These are phyloP conservation scores for Backusella macrospora DNA, from an alignment of 192 early-diverging fungal genomes.

Conservation along the genomic window DNA sequence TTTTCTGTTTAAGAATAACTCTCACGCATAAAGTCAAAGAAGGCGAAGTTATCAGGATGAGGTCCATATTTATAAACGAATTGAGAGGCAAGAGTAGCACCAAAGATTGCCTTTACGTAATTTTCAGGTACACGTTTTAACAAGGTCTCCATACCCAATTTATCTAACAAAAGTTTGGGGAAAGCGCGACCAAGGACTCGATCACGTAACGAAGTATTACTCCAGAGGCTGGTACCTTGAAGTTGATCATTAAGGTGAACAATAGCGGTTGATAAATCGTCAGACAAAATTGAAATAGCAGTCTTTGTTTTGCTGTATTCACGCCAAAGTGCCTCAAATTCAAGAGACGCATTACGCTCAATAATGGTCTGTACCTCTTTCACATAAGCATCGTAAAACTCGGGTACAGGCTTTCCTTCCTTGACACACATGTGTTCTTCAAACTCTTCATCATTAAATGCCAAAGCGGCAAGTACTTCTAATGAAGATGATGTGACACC, in stretches of 20 bases:
- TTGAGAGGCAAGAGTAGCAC: slow-evolving; percentile 88
- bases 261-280: slow-evolving; percentile 90
- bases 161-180: slow-evolving; percentile 88
- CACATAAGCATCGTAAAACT: slow-evolving; percentile 94
- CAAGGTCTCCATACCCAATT: slow-evolving; percentile 87
- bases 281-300: slow-evolving; percentile 85
- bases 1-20: slow-evolving; percentile 20
- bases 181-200: slow-evolving; percentile 88
- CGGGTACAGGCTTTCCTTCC: slow-evolving; percentile 62
- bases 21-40: slow-evolving; percentile 92
- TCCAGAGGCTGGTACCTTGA: slow-evolving; percentile 91
- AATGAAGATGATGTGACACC: slow-evolving; percentile 98
- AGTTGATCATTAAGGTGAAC: slow-evolving; percentile 93
- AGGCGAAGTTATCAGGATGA: slow-evolving; percentile 93
- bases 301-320: slow-evolving; percentile 80
- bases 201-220: slow-evolving; percentile 81
- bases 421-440: slow-evolving; percentile 90
- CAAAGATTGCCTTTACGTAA: slow-evolving; percentile 98
- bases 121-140: slow-evolving; percentile 90
- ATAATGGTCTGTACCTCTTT: slow-evolving; percentile 91
- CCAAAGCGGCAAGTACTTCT: slow-evolving; percentile 94
- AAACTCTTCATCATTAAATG: slow-evolving; percentile 92
- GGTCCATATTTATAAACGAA: slow-evolving; percentile 98
- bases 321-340: slow-evolving; percentile 94
- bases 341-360: slow-evolving; percentile 95